Evolutionary conservation across 179 eudicot species (phyloP), one percentile per base, ranked within the genome.

Genomic region (Silene vulgaris): DNA sequence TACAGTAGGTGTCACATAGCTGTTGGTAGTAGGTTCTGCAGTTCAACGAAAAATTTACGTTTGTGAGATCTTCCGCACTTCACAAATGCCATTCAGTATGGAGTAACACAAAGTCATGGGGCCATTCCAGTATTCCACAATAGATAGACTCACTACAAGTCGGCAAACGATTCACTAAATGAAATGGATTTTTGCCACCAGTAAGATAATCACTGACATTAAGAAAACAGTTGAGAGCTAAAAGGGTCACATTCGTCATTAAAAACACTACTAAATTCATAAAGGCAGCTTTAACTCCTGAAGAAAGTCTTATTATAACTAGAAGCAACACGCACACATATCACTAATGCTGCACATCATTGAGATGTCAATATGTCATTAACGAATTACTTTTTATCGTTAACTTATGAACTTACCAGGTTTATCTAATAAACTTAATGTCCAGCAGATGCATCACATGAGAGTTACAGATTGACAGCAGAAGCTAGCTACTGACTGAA

Each of bases 21-120:
- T 80, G 65, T 75, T 78, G 73, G 76, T 80, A 48, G 77, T 77
- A 66, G 88, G 75, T 74, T 82, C 92, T 87, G 90, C 79, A 86
- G 65, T 32, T 57, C 43, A 80, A 50, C 23, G 32, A 59, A 26
- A 43, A 48, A 17, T 52, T 45, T 45, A 45, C 28, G 65, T 73
- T 21, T 2, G 67, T 70, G 16, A 78, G 52, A 19, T 66, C 60
- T 11, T 40, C 4, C 71, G 19, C 59, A 64, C 28, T 43, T 32
- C 52, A 11, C 23, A 74, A 16, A 63, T 2, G 23, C 7, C 66
- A 37, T 40, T 50, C 16, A 43, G 43, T 5, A 45, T 13, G 3
- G 52, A 45, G 52, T 9, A 45, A 45, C 52, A 9, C 11, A 11
- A 45, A 45, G 52, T 45, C 52, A 9, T 45, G 13, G 52, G 14